Base-by-base conservation (phyloP, 495 filamentous ascomycete genomes). In the Astrocystis sublimbata region DNA sequence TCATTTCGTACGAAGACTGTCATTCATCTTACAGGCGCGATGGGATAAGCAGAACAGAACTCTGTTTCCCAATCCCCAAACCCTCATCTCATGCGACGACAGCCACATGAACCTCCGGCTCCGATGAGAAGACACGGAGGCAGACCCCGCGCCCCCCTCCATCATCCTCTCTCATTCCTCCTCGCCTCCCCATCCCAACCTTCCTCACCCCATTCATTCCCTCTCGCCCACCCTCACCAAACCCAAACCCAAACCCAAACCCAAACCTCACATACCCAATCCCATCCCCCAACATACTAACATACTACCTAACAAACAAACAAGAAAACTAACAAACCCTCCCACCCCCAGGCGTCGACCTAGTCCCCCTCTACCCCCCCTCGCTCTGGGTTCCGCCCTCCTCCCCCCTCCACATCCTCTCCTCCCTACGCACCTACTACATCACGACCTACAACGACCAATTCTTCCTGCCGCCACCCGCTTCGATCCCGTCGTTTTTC, bases 381-480 rank as follows among this genome's bases (percentile, higher is more conserved):
- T 75, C 73, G 47, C 67, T 90, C 13, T 79, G 78, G 60, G 77
- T 81, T 2, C 63, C 78, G 2, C 71, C 67, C 1, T 63, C 64
- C 10, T 51, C 70, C 0, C 77, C 78, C 1, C 65, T 82, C 4
- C 76, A 80, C 68, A 64, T 86, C 68, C 79, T 87, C 53, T 64
- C 68, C 38, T 41, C 69, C 0, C 41, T 91, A 35, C 86, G 87
- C 35, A 65, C 73, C 0, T 88, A 78, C 74, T 92, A 93, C 76
- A 80, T 90, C 62, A 60, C 71, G 13, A 89, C 80, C 7, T 91
- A 87, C 77, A 83, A 85, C 41, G 92, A 97, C 75, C 89, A 86
- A 26, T 90, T 92, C 77, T 89, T 92, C 70, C 79, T 82, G 46
- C 78, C 78, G 28, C 76, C 85, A 2, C 86, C 89, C 0, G 73